Percentiles rank a stretch among this genome's conserved stretches.
These are phyloP conservation scores for Trypethelium eluteriae DNA, from an alignment of 495 filamentous ascomycete species.

Conservation along the genomic window DNA sequence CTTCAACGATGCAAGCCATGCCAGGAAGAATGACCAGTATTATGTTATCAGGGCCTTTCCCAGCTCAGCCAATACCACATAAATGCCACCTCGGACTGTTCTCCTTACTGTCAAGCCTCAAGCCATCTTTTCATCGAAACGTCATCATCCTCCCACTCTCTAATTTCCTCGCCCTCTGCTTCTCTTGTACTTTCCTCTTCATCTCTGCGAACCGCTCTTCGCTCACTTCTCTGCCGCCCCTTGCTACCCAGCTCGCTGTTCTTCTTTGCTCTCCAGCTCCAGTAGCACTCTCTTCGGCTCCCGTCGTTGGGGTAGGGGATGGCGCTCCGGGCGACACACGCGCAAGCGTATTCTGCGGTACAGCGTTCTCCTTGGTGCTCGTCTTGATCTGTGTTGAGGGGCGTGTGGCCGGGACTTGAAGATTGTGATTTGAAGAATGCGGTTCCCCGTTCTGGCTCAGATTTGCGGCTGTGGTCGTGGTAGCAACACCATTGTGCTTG, in stretches of 20 bases:
- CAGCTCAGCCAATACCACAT: neutral
- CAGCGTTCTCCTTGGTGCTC: constrained; percentile 6
- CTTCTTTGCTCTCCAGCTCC: neutral
- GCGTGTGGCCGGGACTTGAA: neutral
- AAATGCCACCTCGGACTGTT: neutral
- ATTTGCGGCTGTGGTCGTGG: too few relatives aligned
- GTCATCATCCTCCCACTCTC: neutral
- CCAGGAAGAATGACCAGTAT: neutral
- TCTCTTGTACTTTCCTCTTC: neutral
- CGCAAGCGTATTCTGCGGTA: constrained; percentile 8
- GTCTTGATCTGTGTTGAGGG: constrained; percentile 4
- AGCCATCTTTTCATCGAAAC: neutral
- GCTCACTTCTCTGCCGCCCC: neutral
- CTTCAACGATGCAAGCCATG: neutral
- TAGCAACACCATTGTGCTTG: neutral
- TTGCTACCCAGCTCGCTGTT: neutral
- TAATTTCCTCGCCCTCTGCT: neutral
- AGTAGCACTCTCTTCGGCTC: neutral
- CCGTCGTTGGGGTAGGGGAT: neutral
- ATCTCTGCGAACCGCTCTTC: neutral
- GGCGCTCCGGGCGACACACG: neutral
- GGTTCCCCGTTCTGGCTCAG: neutral
- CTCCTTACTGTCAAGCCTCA: neutral
- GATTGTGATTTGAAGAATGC: neutral
- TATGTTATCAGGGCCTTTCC: neutral